Percentiles rank a stretch among this genome's conserved stretches.
phyloP scores from a whole-genome alignment of 192 early-diverging fungal genomes.

The Linnemannia hyalina region DNA sequence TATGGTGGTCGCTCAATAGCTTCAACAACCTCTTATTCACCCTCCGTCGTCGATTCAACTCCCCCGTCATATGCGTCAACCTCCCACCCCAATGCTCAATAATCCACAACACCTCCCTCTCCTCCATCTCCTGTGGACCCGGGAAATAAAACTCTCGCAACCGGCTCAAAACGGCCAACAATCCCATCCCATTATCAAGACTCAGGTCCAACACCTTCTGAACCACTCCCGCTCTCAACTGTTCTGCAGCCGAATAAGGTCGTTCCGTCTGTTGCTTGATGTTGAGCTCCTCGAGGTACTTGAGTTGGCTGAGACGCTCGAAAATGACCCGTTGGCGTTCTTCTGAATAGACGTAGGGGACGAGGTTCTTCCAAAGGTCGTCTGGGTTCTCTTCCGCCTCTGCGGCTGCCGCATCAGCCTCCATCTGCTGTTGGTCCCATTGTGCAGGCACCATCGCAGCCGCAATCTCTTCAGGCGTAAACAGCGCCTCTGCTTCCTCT shows the following conservation, averaged over 20 bases:
- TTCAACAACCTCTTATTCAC: not conserved
- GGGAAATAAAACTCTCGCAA: conserved; percentile 5
- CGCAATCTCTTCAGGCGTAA: not conserved
- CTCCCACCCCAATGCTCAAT: conserved; percentile 9
- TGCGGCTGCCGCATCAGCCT: not conserved
- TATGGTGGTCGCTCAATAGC: not conserved
- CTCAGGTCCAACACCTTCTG: not conserved
- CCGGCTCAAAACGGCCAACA: not conserved
- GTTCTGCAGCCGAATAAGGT: not conserved
- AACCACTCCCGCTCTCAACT: not conserved
- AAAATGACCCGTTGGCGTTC: conserved; percentile 5
- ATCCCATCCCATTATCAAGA: not conserved
- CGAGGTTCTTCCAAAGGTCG: not conserved
- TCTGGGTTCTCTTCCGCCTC: not conserved
- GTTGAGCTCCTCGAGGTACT: not conserved
- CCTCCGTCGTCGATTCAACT: not conserved
- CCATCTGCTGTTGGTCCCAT: not conserved
- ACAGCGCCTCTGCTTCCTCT: not conserved
- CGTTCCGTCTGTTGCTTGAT: not conserved
- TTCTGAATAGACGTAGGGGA: not conserved
- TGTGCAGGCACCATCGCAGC: not conserved
- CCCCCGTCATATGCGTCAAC: not conserved
- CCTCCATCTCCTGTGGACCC: conserved; percentile 4
- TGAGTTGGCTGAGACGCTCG: not conserved
- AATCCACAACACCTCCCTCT: not conserved